phyloP scores from a whole-genome alignment of 192 early-diverging fungal species.

The Backusella luteola region DNA sequence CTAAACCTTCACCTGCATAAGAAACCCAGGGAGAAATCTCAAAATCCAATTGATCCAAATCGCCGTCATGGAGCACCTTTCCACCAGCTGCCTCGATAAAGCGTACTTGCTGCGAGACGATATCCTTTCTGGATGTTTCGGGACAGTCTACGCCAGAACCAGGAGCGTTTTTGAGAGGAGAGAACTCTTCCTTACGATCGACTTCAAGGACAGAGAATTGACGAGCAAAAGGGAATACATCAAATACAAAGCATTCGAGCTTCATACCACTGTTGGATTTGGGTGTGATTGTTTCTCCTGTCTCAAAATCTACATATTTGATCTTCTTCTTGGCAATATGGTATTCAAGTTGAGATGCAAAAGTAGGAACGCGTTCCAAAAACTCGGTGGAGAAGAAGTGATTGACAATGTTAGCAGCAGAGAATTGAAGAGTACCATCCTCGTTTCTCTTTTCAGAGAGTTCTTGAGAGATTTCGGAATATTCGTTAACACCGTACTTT shows the following conservation, averaged over 20 bases:
- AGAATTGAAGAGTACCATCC: no score
- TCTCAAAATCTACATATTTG: constrained; percentile 78
- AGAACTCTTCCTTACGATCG: constrained; percentile 93
- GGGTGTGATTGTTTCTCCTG: constrained; percentile 71
- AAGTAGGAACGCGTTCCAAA: constrained; percentile 77
- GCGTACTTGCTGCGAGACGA: constrained; percentile 82
- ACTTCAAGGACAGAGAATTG: constrained; percentile 91
- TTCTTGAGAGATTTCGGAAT: constrained; percentile 89
- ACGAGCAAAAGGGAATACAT: constrained; percentile 92
- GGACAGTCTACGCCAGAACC: constrained; percentile 86
- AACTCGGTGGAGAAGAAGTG: constrained; percentile 97
- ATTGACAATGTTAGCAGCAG: constrained; percentile 96
- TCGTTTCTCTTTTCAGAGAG: constrained; percentile 52
- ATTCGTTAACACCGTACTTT: constrained; percentile 89
- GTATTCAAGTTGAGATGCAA: constrained; percentile 88
- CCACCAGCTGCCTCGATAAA: constrained; percentile 88
- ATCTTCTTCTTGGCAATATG: constrained; percentile 99
- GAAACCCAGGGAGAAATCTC: constrained; percentile 91
- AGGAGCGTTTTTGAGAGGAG: constrained; percentile 96
- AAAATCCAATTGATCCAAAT: constrained; percentile 49
- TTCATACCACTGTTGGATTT: constrained; percentile 94
- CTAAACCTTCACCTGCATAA: constrained; percentile 91
- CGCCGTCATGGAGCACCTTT: constrained; percentile 44
- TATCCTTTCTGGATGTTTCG: constrained; percentile 89
- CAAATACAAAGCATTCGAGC: constrained; percentile 99